These are phyloP conservation scores for Marchantia polymorpha DNA, from an alignment of 225 moss, liverwort and hornwort genomes.

Conservation along the genomic window DNA sequence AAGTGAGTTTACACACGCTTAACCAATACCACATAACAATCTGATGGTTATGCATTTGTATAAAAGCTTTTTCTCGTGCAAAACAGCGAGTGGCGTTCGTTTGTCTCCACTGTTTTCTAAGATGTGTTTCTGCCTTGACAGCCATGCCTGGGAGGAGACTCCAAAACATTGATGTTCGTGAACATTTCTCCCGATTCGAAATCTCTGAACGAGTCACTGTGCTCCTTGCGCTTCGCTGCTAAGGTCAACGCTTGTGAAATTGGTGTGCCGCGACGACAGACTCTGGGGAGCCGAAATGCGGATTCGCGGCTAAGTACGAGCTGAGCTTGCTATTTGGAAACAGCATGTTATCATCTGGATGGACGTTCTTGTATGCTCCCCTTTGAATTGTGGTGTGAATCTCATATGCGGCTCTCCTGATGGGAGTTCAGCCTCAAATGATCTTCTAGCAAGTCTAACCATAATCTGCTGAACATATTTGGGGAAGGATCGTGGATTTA, in stretches of 20 bases:
- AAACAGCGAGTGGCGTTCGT: not conserved
- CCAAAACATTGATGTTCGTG: conserved; percentile 98
- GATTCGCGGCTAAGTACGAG: conserved; percentile 45
- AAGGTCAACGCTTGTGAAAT: conserved; percentile 98
- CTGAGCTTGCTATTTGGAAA: conserved; percentile 23
- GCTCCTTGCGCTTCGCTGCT: conserved; percentile 91
- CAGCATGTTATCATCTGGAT: conserved; percentile 9
- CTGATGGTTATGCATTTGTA: too few species aligned
- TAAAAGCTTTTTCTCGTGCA: not conserved
- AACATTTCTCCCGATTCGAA: conserved; percentile 93
- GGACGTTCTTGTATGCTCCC: conserved; percentile 16
- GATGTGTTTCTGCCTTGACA: conserved; percentile 26
- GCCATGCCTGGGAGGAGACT: conserved; percentile 99
- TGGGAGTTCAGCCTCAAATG: not conserved
- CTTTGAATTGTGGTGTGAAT: conserved; percentile 1
- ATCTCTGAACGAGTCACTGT: conserved; percentile 89
- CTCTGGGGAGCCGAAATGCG: conserved; percentile 54
- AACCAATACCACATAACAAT: not conserved
- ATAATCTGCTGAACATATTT: not conserved
- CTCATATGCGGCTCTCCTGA: conserved; percentile 3
- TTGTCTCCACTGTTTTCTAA: not conserved
- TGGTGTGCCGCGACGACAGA: conserved; percentile 91
- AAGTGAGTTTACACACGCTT: conserved; percentile 43
- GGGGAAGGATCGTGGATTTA: not conserved
- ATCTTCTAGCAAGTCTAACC: not conserved